Evolutionary conservation across 768 basidiomycete species (phyloP).

Genomic region (Clavulina sp.): DNA sequence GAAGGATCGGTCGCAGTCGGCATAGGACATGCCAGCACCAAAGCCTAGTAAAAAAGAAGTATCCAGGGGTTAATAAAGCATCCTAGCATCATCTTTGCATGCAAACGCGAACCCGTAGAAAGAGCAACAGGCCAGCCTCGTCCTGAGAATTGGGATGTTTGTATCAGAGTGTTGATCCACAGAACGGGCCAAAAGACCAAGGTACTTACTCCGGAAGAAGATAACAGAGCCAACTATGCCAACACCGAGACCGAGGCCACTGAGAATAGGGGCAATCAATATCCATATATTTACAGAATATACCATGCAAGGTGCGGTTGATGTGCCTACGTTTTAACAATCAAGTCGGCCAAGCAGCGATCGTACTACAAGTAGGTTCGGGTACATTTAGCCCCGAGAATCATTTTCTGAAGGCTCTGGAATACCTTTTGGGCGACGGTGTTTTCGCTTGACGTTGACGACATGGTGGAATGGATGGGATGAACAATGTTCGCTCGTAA

Average conservation of each 20-base stretch:
- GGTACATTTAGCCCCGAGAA: constrained; percentile 1
- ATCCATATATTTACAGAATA: neutral
- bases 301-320: neutral
- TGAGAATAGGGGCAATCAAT: constrained; percentile 19
- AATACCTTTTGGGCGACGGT: constrained; percentile 74
- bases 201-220: constrained; percentile 69
- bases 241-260: constrained; percentile 75
- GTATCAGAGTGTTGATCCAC: neutral
- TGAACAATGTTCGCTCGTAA: no score
- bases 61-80: neutral
- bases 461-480: constrained; percentile 20
- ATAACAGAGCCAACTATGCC: constrained; percentile 82
- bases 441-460: constrained; percentile 71
- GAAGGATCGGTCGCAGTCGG: constrained; percentile 87
- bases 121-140: constrained; percentile 85
- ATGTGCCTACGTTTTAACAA: constrained; percentile 68
- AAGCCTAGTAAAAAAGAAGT: constrained; percentile 33
- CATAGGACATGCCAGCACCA: constrained; percentile 71
- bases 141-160: constrained; percentile 29
- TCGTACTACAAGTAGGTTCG: constrained; percentile 20
- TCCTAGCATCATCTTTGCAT: neutral
- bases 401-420: constrained; percentile 5
- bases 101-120: constrained; percentile 26
- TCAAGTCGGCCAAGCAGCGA: constrained; percentile 43
- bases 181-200: constrained; percentile 4